A percentile compares a stretch with the other conserved stretches of the same genome.
These are phyloP conservation scores for Smittium culicis DNA, from an alignment of 371 early-diverging fungal genomes.

Conservation along the genomic window DNA sequence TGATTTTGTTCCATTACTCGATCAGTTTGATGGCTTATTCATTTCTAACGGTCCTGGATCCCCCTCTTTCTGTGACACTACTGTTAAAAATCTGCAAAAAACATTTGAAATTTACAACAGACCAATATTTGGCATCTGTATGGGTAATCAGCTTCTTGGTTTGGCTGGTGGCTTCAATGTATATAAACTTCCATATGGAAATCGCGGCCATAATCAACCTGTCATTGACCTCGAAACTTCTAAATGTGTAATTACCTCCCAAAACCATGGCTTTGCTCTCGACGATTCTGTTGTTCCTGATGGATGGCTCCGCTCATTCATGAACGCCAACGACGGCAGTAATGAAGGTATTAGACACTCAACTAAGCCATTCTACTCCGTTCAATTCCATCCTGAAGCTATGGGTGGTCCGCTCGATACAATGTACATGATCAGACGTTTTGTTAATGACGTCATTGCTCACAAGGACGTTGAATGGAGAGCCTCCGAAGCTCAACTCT, in stretches of 20 bases:
- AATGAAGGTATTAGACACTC: slow-evolving; percentile 83
- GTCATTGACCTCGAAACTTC: slow-evolving; percentile 53
- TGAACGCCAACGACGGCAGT: slow-evolving; percentile 87
- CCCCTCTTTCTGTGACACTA: slow-evolving; percentile 49
- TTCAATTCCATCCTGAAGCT: slow-evolving; percentile 96
- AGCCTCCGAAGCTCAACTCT: slow-evolving; percentile 1
- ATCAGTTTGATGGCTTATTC: slow-evolving; percentile 74
- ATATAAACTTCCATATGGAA: slow-evolving; percentile 86
- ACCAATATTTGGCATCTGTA: slow-evolving; percentile 94
- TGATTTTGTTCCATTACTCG: slow-evolving; percentile 42
- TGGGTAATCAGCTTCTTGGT: slow-evolving; percentile 86
- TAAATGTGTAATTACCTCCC: slow-evolving; percentile 81
- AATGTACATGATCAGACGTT: slow-evolving; percentile 68
- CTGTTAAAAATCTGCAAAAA: slow-evolving; percentile 49
- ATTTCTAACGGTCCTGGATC: slow-evolving; percentile 90
- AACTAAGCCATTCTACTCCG: slow-evolving; percentile 55
- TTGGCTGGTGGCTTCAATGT: slow-evolving; percentile 71
- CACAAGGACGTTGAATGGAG: slow-evolving; percentile 18
- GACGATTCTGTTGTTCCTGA: slow-evolving; percentile 47
- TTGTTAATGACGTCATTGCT: slow-evolving; percentile 33
- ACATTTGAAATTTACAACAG: slow-evolving; percentile 46
- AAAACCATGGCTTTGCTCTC: slow-evolving; percentile 90
- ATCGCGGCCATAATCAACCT: slow-evolving; percentile 95
- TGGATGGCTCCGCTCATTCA: slow-evolving; percentile 70
- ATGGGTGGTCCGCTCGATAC: slow-evolving; percentile 91